A percentile compares a stretch with the other conserved stretches of the same genome.
phyloP scores from a whole-genome alignment of 257 asterid species.

The Solanum megistacrolobum region DNA sequence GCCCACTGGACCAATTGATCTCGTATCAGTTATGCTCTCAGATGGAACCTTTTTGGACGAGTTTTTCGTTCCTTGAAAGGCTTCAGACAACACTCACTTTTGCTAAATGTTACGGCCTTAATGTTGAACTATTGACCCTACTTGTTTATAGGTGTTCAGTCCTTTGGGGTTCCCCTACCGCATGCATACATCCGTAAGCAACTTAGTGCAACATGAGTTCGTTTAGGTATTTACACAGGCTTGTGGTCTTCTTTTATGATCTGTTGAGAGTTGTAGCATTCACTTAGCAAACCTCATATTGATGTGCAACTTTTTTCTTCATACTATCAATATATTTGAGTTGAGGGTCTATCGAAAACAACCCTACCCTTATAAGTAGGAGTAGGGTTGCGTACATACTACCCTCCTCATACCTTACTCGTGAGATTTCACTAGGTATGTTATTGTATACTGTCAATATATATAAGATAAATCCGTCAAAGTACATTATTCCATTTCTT shows the following conservation, averaged over 20 bases:
- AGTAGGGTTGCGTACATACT: not conserved
- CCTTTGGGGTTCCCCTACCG: not conserved
- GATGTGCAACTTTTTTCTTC: not conserved
- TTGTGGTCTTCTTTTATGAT: not conserved
- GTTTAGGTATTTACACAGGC: not conserved
- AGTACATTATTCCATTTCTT: too few species aligned
- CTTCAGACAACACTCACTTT: conserved; percentile 23
- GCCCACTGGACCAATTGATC: not conserved
- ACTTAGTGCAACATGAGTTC: not conserved
- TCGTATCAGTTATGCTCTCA: not conserved
- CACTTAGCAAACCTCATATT: not conserved
- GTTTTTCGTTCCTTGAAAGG: conserved; percentile 41
- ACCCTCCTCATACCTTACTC: too few species aligned
- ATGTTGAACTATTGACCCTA: not conserved
- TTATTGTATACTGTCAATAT: too few species aligned
- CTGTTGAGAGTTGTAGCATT: not conserved
- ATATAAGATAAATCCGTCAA: too few species aligned
- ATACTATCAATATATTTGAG: not conserved
- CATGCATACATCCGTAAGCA: not conserved
- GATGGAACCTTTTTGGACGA: conserved; percentile 32
- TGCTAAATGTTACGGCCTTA: not conserved
- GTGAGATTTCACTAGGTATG: too few species aligned
- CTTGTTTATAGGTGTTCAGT: not conserved
- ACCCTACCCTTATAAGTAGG: not conserved
- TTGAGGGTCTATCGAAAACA: not conserved